Percentiles rank a stretch among this genome's conserved stretches.
These are phyloP conservation scores for Plantago elongata DNA, from an alignment of 257 asterid species.

Conservation along the genomic window DNA sequence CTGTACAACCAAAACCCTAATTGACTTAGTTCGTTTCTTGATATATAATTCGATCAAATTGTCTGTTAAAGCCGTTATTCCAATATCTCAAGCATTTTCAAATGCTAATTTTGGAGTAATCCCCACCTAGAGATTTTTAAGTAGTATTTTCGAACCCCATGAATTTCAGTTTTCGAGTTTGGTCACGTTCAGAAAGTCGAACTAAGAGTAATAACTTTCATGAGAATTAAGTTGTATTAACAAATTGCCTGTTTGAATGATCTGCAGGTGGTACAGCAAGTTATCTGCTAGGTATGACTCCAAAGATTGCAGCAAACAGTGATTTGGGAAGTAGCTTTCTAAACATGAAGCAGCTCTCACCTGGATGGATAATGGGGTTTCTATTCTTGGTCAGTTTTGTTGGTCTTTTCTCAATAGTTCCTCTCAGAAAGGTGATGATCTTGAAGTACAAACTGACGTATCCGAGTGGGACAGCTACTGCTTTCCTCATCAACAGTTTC, in stretches of 20 bases:
- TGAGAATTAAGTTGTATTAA: not conserved
- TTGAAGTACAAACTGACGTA: slow-evolving; percentile 67
- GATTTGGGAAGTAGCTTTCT: slow-evolving; percentile 41
- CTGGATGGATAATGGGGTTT: slow-evolving; percentile 62
- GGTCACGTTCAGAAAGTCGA: too few relatives aligned
- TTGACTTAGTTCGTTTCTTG: too few relatives aligned
- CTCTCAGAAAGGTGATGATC: slow-evolving; percentile 80
- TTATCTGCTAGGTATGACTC: slow-evolving; percentile 69
- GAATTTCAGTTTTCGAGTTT: too few relatives aligned
- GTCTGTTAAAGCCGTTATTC: too few relatives aligned
- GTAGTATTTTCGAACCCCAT: too few relatives aligned
- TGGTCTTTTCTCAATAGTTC: slow-evolving; percentile 73
- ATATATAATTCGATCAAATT: too few relatives aligned
- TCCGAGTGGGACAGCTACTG: slow-evolving; percentile 94
- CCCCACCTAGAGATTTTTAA: too few relatives aligned
- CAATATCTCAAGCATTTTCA: too few relatives aligned
- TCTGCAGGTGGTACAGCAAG: slow-evolving; percentile 69
- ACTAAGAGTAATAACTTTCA: not conserved
- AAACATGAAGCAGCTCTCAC: slow-evolving; percentile 46
- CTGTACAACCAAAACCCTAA: too few relatives aligned
- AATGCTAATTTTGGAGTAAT: too few relatives aligned
- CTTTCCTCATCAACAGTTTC: slow-evolving; percentile 73
- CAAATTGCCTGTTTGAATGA: not conserved
- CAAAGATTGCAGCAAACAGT: slow-evolving; percentile 41
- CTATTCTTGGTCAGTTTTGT: slow-evolving; percentile 64